A percentile compares a stretch with the other conserved stretches of the same genome.
Conservation (phyloP, 257 asterid genomes). For the Ilex aquifolium region DNA sequence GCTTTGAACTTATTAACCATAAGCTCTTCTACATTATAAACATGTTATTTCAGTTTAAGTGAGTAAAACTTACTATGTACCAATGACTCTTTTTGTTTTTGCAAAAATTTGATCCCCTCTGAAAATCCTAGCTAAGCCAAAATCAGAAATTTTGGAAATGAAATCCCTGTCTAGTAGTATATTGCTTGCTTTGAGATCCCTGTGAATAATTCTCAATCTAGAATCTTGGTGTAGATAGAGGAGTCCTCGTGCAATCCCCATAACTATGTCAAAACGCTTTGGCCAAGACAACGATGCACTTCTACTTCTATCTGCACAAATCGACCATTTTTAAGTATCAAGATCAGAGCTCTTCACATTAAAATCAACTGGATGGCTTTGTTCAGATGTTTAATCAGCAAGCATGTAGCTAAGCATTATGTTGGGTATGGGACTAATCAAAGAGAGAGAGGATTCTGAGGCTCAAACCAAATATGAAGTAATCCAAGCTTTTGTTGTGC, state of each 20-base stretch:
- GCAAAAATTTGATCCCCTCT: constrained; percentile 24
- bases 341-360: not conserved
- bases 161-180: constrained; percentile 32
- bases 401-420: too few relatives aligned
- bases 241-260: constrained; percentile 40
- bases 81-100: constrained; percentile 25
- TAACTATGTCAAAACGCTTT: constrained; percentile 23
- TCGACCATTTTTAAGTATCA: not conserved
- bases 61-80: constrained; percentile 29
- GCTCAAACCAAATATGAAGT: constrained; percentile 34
- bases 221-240: constrained; percentile 51
- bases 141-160: constrained; percentile 47
- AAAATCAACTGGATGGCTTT: not conserved
- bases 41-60: too few relatives aligned
- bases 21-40: not conserved
- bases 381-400: not conserved
- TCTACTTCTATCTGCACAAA: constrained; percentile 8
- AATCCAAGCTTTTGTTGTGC: constrained; percentile 46
- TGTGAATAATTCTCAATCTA: constrained; percentile 34
- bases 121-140: constrained; percentile 39
- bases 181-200: constrained; percentile 46
- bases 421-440: not conserved
- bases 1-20: constrained; percentile 2
- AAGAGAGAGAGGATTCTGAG: not conserved
- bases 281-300: constrained; percentile 14